Base-by-base conservation (phyloP, 768 basidiomycete genomes). In the Dentipellis sp. region DNA sequence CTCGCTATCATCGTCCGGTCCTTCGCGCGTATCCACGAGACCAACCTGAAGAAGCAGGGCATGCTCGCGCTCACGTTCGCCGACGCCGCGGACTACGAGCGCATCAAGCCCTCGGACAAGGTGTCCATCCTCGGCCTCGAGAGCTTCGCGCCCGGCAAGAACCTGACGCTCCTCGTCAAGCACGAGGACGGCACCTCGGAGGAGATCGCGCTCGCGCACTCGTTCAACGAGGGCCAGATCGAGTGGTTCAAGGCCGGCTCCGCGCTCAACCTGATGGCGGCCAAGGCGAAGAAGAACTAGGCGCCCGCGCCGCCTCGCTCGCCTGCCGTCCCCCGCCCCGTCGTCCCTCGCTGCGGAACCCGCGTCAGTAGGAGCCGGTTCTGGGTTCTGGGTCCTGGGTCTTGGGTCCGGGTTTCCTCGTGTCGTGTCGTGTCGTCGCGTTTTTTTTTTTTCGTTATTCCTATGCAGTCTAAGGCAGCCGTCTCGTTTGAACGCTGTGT, bases 241-340 rank as follows among this genome's bases (percentile, higher is more conserved):
- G 91, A 82, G 64, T 97, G 95, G 94, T 97, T 97, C 85, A 94
- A 94, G 80, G 93, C 93, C 65, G 95, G 95, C 42, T 92, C 89
- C 62, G 91, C 92, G 16, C 82, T 95, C 53, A 94, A 94, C 79
- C 67, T 93, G 73, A 87, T 91, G 29, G 29, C 29, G 29, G 29
- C 29, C 29, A 29, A 29, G 29, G 29, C 29, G 29, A 29, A 29
- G 29, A 29, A 29, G 29, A 29, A 29, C 29, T 29, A 29, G 6
- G 62, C 39, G 81, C 76, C 23, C 11, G 6, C 22, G 16, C 22
- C n/a, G n/a, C n/a, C n/a, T n/a, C n/a, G n/a, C n/a, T n/a, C n/a
- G n/a, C n/a, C n/a, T 29, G 3, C 29, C 29, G 3, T 29, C 29
- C 29, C 6, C 6, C 29, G 3, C 29, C 29, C 29, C 3, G 3